Conservation (phyloP, 2,329 filamentous ascomycete species). For the Ophiostoma piceae region DNA sequence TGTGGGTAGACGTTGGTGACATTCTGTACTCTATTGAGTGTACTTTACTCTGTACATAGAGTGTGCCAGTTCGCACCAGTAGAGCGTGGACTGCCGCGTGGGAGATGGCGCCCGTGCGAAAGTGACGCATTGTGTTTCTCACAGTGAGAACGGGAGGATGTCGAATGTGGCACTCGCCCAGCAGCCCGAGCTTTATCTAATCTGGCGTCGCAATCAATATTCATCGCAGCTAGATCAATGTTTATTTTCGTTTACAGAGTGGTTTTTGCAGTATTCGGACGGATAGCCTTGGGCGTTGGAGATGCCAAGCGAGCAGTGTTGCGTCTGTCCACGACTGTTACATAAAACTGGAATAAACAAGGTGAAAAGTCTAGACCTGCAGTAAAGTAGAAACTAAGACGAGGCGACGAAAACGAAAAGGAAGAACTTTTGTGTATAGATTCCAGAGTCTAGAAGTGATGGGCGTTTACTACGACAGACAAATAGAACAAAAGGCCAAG, state of each 20-base stretch:
- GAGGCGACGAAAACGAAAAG: not conserved
- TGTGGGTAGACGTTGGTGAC: not conserved
- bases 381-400: not conserved
- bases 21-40: not conserved
- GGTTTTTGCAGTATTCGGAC: no score
- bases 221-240: not conserved
- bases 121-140: not conserved
- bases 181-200: not conserved
- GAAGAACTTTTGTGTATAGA: not conserved
- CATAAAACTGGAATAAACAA: not conserved
- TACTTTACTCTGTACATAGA: not conserved
- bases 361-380: not conserved
- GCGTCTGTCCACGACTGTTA: not conserved
- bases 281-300: not conserved
- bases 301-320: not conserved
- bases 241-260: not conserved
- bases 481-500: not conserved
- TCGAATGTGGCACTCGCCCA: not conserved
- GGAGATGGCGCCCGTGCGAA: not conserved
- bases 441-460: no score
- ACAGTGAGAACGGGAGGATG: not conserved
- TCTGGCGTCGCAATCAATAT: not conserved
- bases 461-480: no score
- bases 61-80: no score
- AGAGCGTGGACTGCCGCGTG: not conserved